Evolutionary conservation across 148 eudicot genomes (phyloP).

Genomic region (Dianthus caryophyllus): DNA sequence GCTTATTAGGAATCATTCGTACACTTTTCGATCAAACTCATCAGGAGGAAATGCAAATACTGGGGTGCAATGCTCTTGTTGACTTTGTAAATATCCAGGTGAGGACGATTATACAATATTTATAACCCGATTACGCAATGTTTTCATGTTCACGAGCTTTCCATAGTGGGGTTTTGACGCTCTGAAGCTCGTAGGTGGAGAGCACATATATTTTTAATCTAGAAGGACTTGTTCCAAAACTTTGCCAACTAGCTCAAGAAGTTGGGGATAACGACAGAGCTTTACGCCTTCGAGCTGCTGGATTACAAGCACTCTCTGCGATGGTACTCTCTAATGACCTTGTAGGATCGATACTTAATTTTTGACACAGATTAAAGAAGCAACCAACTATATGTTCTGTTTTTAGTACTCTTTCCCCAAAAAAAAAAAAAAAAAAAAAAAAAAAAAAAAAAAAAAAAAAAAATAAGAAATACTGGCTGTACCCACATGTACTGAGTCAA

Average conservation of each 20-base stretch:
- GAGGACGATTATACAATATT: slow-evolving; percentile 1
- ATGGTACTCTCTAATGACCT: slow-evolving; percentile 45
- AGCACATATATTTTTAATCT: slow-evolving; percentile 81
- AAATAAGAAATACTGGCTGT: too few relatives aligned
- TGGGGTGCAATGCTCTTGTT: slow-evolving; percentile 67
- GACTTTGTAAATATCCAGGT: slow-evolving; percentile 81
- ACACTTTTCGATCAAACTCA: slow-evolving; percentile 68
- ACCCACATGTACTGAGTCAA: not conserved
- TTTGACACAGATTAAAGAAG: not conserved
- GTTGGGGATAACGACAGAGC: slow-evolving; percentile 73
- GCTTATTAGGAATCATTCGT: slow-evolving; percentile 63
- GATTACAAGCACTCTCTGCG: slow-evolving; percentile 71
- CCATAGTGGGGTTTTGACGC: slow-evolving; percentile 13
- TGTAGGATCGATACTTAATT: not conserved
- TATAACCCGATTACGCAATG: not conserved
- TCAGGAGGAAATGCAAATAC: slow-evolving; percentile 55
- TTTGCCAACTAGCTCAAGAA: slow-evolving; percentile 87
- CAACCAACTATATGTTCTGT: not conserved
- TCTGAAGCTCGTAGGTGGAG: slow-evolving; percentile 43
- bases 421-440: too few relatives aligned
- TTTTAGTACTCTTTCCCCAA: not conserved
- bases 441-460: too few relatives aligned
- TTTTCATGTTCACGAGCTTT: not conserved
- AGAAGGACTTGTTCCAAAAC: slow-evolving; percentile 79
- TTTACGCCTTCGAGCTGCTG: slow-evolving; percentile 61